A percentile compares a stretch with the other conserved stretches of the same genome.
These are phyloP conservation scores for Hirschfeldia incana DNA, from an alignment of 345 rosid genomes.

Conservation along the genomic window DNA sequence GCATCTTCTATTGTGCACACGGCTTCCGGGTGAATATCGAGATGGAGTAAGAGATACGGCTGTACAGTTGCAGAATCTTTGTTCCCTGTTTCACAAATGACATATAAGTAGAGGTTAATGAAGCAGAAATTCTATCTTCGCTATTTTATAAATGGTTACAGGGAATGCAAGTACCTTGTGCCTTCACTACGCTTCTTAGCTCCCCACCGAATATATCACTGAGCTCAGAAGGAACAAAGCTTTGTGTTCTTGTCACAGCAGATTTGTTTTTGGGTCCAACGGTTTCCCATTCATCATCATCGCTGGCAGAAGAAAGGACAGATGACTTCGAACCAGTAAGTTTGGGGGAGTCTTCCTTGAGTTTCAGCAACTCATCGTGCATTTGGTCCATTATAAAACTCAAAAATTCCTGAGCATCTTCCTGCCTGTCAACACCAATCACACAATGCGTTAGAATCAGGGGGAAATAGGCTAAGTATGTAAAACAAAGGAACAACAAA, in stretches of 20 bases:
- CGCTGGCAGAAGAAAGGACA: slow-evolving; percentile 52
- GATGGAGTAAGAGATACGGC: slow-evolving; percentile 83
- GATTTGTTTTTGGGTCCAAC: slow-evolving; percentile 93
- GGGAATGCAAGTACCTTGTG: slow-evolving; percentile 49
- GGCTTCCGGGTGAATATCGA: slow-evolving; percentile 77
- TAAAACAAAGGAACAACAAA: slow-evolving; percentile 1
- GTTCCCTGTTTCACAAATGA: slow-evolving; percentile 52
- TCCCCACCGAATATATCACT: slow-evolving; percentile 90
- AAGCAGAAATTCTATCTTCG: background rate
- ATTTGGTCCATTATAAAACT: slow-evolving; percentile 91
- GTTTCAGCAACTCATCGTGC: slow-evolving; percentile 82
- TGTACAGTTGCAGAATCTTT: slow-evolving; percentile 83
- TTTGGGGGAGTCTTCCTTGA: slow-evolving; percentile 51
- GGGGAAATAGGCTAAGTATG: background rate
- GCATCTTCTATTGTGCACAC: slow-evolving; percentile 80
- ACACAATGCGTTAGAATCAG: background rate
- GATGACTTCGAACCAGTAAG: slow-evolving; percentile 48
- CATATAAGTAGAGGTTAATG: slow-evolving; percentile 5
- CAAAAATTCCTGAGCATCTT: slow-evolving; percentile 97
- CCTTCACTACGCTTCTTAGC: slow-evolving; percentile 78
- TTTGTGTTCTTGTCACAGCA: slow-evolving; percentile 87
- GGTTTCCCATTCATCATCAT: slow-evolving; percentile 95
- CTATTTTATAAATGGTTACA: background rate
- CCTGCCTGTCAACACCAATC: slow-evolving; percentile 63
- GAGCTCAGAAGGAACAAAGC: slow-evolving; percentile 68